A percentile compares a stretch with the other conserved stretches of the same genome.
Evolutionary conservation across 345 rosid species (phyloP).

Genomic region (Acer yangbiense): DNA sequence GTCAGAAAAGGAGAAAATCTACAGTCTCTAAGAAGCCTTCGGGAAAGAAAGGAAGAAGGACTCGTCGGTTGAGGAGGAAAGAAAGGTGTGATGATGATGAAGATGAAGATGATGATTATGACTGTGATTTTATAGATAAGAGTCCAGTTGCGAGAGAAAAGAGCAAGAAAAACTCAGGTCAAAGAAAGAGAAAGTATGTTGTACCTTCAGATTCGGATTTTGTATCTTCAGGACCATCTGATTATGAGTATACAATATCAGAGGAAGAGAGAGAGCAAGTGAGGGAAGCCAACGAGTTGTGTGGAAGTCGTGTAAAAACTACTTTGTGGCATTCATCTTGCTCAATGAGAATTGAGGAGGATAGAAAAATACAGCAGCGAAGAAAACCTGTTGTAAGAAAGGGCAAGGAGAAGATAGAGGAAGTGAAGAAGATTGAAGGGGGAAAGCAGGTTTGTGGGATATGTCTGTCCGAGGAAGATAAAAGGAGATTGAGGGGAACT

Average conservation of each 20-base stretch:
- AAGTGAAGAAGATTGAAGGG: constrained; percentile 43
- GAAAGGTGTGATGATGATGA: constrained; percentile 42
- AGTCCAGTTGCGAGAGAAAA: constrained; percentile 39
- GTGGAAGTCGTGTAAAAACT: constrained; percentile 37
- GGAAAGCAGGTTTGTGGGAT: constrained; percentile 84
- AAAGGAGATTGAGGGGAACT: constrained; percentile 78
- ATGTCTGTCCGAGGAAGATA: constrained; percentile 92
- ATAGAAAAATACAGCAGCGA: constrained; percentile 40
- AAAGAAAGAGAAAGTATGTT: constrained; percentile 46
- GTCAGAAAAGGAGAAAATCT: constrained; percentile 46
- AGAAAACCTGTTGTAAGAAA: constrained; percentile 51
- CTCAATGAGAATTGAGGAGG: constrained; percentile 43
- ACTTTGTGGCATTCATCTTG: constrained; percentile 56
- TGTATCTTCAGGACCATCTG: constrained; percentile 59
- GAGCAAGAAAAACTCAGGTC: constrained; percentile 36
- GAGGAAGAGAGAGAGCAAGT: constrained; percentile 97
- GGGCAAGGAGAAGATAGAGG: constrained; percentile 82
- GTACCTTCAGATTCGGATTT: constrained; percentile 78
- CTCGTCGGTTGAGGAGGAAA: constrained; percentile 46
- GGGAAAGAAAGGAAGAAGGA: constrained; percentile 47
- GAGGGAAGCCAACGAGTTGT: constrained; percentile 63
- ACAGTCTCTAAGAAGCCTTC: constrained; percentile 40
- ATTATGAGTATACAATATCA: constrained; percentile 77
- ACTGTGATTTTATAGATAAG: constrained; percentile 52
- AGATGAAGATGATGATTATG: constrained; percentile 28